These are phyloP conservation scores for Ambrosia trifida DNA, from an alignment of 129 eudicot genomes.

Conservation along the genomic window DNA sequence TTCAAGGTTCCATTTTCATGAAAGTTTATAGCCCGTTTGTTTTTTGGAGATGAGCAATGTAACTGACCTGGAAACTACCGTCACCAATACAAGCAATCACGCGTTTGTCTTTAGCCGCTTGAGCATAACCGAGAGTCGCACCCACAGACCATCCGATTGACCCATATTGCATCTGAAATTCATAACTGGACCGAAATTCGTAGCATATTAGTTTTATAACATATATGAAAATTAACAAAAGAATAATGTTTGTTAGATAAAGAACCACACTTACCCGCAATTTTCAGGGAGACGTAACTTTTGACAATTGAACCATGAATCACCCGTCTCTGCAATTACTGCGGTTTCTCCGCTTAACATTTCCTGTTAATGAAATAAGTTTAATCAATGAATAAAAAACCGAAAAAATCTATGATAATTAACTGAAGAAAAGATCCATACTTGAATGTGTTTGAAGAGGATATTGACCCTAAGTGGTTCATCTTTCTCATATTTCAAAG, in stretches of 20 bases:
- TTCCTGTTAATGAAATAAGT: slow-evolving; percentile 44
- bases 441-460: slow-evolving; percentile 90
- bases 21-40: background rate
- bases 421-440: slow-evolving; percentile 20
- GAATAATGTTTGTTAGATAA: background rate
- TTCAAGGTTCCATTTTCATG: background rate
- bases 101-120: slow-evolving; percentile 76
- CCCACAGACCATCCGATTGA: slow-evolving; percentile 97
- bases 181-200: slow-evolving; percentile 49
- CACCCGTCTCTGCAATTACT: slow-evolving; percentile 95
- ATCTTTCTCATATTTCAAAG: slow-evolving; percentile 47
- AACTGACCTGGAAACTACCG: slow-evolving; percentile 87
- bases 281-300: slow-evolving; percentile 79
- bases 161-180: slow-evolving; percentile 96
- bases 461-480: slow-evolving; percentile 78
- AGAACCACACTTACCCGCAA: slow-evolving; percentile 57
- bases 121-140: slow-evolving; percentile 95
- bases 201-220: background rate
- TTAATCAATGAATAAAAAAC: slow-evolving; percentile 5
- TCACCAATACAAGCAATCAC: slow-evolving; percentile 89
- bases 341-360: slow-evolving; percentile 69
- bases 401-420: background rate
- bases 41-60: background rate
- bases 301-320: slow-evolving; percentile 95
- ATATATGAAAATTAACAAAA: background rate